These are phyloP conservation scores for Rhizopogon vulgaris DNA, from an alignment of 768 basidiomycete species.

Conservation along the genomic window DNA sequence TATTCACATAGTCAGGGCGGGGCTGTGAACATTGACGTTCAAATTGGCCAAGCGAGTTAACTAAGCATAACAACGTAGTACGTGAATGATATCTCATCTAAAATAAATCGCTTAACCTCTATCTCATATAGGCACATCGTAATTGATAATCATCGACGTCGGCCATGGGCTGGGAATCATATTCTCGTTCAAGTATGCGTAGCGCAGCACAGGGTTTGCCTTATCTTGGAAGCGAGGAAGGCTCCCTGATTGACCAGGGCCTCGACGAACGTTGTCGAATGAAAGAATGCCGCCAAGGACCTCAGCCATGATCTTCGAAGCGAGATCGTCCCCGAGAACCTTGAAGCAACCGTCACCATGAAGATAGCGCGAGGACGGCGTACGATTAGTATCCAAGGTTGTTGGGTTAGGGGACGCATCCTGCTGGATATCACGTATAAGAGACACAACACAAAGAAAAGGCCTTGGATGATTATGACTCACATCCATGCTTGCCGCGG, in stretches of 20 bases:
- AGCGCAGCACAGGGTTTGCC: slow-evolving; percentile 41
- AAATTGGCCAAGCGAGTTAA: too few relatives aligned
- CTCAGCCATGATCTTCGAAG: slow-evolving; percentile 53
- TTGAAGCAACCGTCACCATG: slow-evolving; percentile 43
- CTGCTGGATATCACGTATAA: slow-evolving; percentile 29
- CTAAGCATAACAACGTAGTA: too few relatives aligned
- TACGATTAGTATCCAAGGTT: slow-evolving; percentile 38
- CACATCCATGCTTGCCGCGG: slow-evolving; percentile 52
- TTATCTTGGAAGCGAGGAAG: slow-evolving; percentile 53
- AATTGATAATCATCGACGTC: slow-evolving; percentile 53
- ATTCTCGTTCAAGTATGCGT: slow-evolving; percentile 49
- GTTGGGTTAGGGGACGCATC: slow-evolving; percentile 45
- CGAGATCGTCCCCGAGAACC: slow-evolving; percentile 48
- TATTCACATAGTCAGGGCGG: too few relatives aligned
- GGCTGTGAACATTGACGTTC: too few relatives aligned
- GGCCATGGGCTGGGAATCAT: slow-evolving; percentile 62
- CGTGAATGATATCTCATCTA: not conserved
- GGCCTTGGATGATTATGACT: slow-evolving; percentile 19
- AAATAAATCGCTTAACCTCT: not conserved
- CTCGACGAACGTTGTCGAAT: slow-evolving; percentile 53
- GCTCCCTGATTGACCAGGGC: slow-evolving; percentile 59
- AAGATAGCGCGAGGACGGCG: slow-evolving; percentile 39
- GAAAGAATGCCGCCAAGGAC: slow-evolving; percentile 59
- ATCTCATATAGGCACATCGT: slow-evolving; percentile 18
- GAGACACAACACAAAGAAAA: not conserved